Conservation (phyloP, 2,329 filamentous ascomycete species). For the Cytospora leucostoma region DNA sequence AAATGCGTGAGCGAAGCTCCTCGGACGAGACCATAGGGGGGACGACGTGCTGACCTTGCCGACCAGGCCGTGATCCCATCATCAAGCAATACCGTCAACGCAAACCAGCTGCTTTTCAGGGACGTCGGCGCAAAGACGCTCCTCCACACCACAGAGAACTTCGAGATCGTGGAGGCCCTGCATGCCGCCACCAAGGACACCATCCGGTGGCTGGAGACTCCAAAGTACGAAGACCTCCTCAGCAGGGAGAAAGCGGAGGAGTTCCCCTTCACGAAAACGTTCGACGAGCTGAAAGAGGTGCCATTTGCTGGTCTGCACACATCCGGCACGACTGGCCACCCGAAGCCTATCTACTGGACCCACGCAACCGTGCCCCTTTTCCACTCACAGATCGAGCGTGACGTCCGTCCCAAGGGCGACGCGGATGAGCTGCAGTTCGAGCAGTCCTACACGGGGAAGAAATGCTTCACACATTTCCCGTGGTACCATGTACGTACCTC, state of each 20-base stretch:
- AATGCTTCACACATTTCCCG: conserved; percentile 7
- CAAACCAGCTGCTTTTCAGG: conserved; percentile 16
- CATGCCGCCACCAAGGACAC: conserved; percentile 21
- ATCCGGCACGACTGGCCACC: conserved; percentile 33
- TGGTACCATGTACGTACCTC: conserved; percentile 18
- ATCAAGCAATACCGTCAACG: conserved; percentile 16
- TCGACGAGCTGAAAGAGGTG: conserved; percentile 27
- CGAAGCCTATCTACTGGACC: conserved; percentile 31
- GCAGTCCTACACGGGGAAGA: conserved; percentile 6
- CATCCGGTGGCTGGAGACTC: conserved; percentile 14
- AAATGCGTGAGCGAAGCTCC: conserved; percentile 17
- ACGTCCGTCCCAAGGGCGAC: background rate
- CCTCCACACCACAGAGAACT: conserved; percentile 24
- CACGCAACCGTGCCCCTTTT: conserved; percentile 24
- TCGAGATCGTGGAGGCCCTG: conserved; percentile 22
- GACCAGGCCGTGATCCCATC: conserved; percentile 15
- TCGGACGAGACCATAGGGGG: too few species aligned
- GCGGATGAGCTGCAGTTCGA: background rate
- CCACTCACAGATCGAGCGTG: conserved; percentile 12
- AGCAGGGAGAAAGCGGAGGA: conserved; percentile 20
- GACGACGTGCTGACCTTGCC: background rate
- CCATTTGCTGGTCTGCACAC: conserved; percentile 32
- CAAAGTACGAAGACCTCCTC: conserved; percentile 19
- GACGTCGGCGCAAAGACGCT: conserved; percentile 27
- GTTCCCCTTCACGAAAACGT: conserved; percentile 21